Evolutionary conservation across 2,329 filamentous ascomycete species (phyloP), one percentile per base, ranked within the genome.

Genomic region (Scedosporium dehoogii): DNA sequence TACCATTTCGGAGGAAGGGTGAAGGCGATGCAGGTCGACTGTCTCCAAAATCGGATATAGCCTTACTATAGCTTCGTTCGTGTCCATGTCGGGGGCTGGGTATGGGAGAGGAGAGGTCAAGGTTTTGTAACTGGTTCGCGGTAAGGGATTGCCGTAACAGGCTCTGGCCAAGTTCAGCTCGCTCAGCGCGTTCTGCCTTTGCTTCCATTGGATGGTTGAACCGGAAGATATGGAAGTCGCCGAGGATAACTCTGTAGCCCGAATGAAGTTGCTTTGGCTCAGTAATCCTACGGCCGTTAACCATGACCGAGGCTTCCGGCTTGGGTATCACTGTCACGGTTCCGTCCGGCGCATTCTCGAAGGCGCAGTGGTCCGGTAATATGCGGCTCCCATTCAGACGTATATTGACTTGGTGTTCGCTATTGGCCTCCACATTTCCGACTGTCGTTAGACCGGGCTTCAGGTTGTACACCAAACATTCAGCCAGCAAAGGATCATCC

Each of bases 151-250:
- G 93, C 56, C 93, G 88, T 63, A 99, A 79, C 21, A 96, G 78
- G 70, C 91, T 96, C 70, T 91, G 86, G 65, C 90, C 71, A 9
- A 73, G 90, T 56, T 65, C 58, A 29, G 63, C 64, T 68, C 90
- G 86, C 70, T 96, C 91, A 12, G 91, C 92, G 62, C 94, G 81
- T 75, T 99, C 94, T 3, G 92, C 93, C 63, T 91, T 87, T 33
- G 94, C 94, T 76, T 99, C 94, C 80, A 96, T 89, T 0, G 94
- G 94, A 71, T 99, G 92, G 70, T 97, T 99, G 79, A 99, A 99
- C 63, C 94, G 84, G 76, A 99, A 97, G 65, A 99, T 99, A 73
- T 99, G 94, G 69, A 99, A 99, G 74, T 99, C 94, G 48, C 94
- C 94, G 9, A 99, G 80, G 65, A 99, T 99, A 61, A 99, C 90